These are phyloP conservation scores for Diaporthe vexans DNA, from an alignment of 2,329 filamentous ascomycete genomes.

Conservation along the genomic window DNA sequence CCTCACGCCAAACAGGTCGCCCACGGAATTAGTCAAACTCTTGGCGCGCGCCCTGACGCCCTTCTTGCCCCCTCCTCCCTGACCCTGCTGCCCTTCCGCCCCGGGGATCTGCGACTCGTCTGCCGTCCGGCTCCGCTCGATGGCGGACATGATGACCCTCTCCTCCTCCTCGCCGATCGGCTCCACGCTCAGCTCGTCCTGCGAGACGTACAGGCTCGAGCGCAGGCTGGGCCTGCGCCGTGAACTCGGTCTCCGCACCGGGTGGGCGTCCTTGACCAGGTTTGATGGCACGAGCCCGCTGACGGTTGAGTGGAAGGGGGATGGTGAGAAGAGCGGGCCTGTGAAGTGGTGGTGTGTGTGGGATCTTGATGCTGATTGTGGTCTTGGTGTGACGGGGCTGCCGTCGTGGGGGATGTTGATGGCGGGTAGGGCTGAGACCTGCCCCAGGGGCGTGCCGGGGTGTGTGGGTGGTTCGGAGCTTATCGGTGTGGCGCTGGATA, in stretches of 20 bases:
- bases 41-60: constrained; percentile 42
- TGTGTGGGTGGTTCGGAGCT: constrained; percentile 49
- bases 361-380: constrained; percentile 49
- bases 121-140: constrained; percentile 38
- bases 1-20: constrained; percentile 37
- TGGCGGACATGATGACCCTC: constrained; percentile 38
- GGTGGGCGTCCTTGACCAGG: constrained; percentile 62
- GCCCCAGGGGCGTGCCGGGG: constrained; percentile 45
- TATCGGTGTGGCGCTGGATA: constrained; percentile 46
- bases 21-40: constrained; percentile 41
- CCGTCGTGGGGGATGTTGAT: constrained; percentile 31
- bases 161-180: constrained; percentile 42
- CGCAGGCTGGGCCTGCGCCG: constrained; percentile 65
- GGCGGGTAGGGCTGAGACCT: constrained; percentile 13
- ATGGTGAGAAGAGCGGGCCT: constrained; percentile 70
- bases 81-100: not conserved
- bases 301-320: constrained; percentile 71
- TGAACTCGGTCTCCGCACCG: constrained; percentile 55
- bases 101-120: constrained; percentile 14
- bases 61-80: not conserved
- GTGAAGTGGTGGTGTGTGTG: constrained; percentile 56
- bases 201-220: constrained; percentile 68
- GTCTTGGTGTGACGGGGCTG: constrained; percentile 49
- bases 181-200: constrained; percentile 54
- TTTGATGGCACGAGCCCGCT: constrained; percentile 70